Evolutionary conservation across 257 asterid genomes (phyloP).

Genomic region (Solanum corneliomulleri): DNA sequence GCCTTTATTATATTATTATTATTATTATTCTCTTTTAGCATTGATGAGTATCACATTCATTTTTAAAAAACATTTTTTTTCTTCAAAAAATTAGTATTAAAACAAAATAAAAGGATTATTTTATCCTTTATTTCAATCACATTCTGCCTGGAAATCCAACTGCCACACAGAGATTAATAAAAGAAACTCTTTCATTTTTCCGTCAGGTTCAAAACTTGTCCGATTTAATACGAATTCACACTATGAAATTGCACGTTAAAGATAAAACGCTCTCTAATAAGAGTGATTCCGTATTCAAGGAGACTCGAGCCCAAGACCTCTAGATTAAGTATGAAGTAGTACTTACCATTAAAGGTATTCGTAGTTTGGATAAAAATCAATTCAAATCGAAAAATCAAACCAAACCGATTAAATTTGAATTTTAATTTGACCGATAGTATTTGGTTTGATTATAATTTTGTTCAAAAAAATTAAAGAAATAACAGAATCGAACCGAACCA

Average conservation of each 20-base stretch:
- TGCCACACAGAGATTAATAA: not conserved
- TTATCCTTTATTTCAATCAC: not conserved
- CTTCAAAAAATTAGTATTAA: not conserved
- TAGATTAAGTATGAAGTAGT: no score
- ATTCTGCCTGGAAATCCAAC: not conserved
- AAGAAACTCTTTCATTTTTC: no score
- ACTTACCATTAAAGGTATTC: no score
- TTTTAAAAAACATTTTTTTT: not conserved
- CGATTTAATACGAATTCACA: no score
- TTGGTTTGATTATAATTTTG: no score
- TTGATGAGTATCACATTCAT: not conserved
- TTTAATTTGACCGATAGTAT: no score
- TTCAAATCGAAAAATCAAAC: no score
- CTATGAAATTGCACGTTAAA: fast-evolving
- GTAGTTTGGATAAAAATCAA: fast-evolving
- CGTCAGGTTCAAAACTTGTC: no score
- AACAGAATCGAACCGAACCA: no score
- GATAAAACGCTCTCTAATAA: fast-evolving
- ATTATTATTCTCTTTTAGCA: not conserved
- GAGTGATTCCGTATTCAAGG: fast-evolving
- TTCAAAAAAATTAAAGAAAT: no score
- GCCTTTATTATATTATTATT: not conserved
- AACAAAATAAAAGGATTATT: not conserved
- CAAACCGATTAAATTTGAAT: no score
- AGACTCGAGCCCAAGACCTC: no score